A percentile compares a stretch with the other conserved stretches of the same genome.
Evolutionary conservation across 257 asterid genomes (phyloP).

Genomic region (Henckelia pumila): DNA sequence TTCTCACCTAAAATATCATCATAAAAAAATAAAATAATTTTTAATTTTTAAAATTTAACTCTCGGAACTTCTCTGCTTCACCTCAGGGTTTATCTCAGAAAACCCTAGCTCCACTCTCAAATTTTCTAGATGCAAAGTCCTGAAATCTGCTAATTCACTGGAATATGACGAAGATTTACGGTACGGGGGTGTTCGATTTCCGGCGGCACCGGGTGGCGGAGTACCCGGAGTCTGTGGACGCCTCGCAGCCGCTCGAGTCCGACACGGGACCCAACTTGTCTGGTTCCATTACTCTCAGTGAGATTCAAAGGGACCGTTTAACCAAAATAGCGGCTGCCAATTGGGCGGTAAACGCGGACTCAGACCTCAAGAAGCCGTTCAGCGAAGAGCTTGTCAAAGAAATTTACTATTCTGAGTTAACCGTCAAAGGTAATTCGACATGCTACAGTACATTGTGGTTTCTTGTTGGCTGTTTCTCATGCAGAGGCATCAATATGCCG

Average conservation of each 20-base stretch:
- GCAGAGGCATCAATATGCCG: no score
- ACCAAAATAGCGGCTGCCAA: conserved; percentile 76
- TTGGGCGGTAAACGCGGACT: conserved; percentile 63
- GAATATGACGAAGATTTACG: conserved; percentile 63
- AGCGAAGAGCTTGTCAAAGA: conserved; percentile 74
- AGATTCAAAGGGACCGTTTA: conserved; percentile 88
- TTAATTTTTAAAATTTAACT: no score
- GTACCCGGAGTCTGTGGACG: conserved; percentile 59
- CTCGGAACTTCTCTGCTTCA: no score
- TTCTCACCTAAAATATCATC: no score
- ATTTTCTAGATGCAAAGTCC: conserved; percentile 19
- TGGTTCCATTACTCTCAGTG: conserved; percentile 75
- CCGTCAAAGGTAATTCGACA: conserved; percentile 55
- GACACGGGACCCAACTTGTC: conserved; percentile 52
- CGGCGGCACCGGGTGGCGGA: conserved; percentile 94
- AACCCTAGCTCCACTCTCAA: conserved; percentile 24
- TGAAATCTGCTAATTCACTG: not conserved
- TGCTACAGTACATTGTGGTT: no score
- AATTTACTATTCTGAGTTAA: conserved; percentile 75
- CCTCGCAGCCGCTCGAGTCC: conserved; percentile 42
- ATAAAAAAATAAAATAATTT: no score
- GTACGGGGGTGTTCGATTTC: conserved; percentile 88
- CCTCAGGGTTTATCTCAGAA: conserved; percentile 20
- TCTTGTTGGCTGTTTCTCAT: no score
- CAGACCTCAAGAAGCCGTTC: conserved; percentile 57